Conservation (phyloP, 306 rosid species). For the Astragalus membranaceus region DNA sequence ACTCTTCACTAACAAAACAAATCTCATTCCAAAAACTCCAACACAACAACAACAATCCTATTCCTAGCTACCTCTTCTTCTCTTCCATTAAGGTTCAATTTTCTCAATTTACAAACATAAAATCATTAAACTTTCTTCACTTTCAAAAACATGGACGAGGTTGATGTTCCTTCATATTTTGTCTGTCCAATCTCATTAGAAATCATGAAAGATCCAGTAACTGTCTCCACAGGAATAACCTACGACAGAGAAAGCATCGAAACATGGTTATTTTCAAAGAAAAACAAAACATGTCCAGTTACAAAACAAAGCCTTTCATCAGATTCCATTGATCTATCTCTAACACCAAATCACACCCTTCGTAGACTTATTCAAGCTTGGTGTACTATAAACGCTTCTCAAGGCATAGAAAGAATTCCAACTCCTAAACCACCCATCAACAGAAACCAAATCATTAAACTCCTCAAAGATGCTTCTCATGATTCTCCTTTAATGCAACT, state of each 20-base stretch:
- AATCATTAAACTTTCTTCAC: too few species aligned
- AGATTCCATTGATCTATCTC: constrained; percentile 28
- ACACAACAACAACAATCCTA: not conserved
- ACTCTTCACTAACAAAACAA: not conserved
- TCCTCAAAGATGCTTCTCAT: constrained; percentile 46
- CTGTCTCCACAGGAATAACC: constrained; percentile 68
- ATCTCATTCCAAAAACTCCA: constrained; percentile 19
- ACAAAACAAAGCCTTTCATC: constrained; percentile 46
- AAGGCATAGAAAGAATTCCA: constrained; percentile 74
- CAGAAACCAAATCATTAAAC: constrained; percentile 47
- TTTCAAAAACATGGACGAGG: constrained; percentile 36
- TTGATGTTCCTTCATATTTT: constrained; percentile 70
- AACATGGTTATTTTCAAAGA: constrained; percentile 61
- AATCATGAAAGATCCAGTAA: constrained; percentile 89
- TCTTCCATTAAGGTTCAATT: too few species aligned
- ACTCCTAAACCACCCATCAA: constrained; percentile 71
- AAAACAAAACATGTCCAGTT: constrained; percentile 54
- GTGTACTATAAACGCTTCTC: constrained; percentile 81
- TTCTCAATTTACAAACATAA: too few species aligned
- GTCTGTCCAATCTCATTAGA: constrained; percentile 79
- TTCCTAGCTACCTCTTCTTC: not conserved
- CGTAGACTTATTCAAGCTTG: constrained; percentile 79
- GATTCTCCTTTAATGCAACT: constrained; percentile 26
- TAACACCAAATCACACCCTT: constrained; percentile 86
- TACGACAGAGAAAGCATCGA: constrained; percentile 82